Base-by-base conservation (phyloP, 2,329 filamentous ascomycete species). In the Cytospora mali region DNA sequence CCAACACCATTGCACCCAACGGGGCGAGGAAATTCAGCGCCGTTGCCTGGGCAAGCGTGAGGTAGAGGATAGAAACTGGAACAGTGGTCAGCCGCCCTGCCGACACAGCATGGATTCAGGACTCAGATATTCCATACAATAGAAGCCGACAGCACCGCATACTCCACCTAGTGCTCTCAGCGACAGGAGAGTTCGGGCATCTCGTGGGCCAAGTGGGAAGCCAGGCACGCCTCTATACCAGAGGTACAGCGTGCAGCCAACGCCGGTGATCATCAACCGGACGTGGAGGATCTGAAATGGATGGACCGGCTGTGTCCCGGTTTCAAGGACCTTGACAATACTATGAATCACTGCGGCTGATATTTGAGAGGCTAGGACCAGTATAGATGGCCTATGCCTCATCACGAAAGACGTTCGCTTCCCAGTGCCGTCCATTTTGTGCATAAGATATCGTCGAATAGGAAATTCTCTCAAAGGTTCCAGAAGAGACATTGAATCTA, bases 1-100 rank as follows among this genome's bases (percentile, higher is more conserved):
- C 96, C 21, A 90, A 83, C 77, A 93, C 92, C 62, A 91, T 92
- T 23, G 91, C 85, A 6, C 96, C 81, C 16, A 88, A 89, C 0
- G 93, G 93, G 0, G 90, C 86, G 6, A 97, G 81, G 72, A 97
- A 97, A 10, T 92, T 95, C 58, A 97, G 89, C 35, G 97, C 93
- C 0, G 91, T 95, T 2, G 93, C 92, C 73, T 97, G 93, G 18
- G 92, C 90, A 2, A 97, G 82, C 0, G 92, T 91, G 3, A 97
- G 84, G 69, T 96, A 96, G 71, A 91, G 84, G 62, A 82, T 82
- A 13, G 78, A 81, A 66, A 77, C 82, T 81, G 80, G 95, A 76
- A 95, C 84, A 39, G 90, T 90, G n/a, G 72, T 88, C 16, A 39
- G 46, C 35, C 33, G 4, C 27, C n/a, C 28, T 13, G 16, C 4